Percentiles rank a stretch among this genome's conserved stretches.
Conservation (phyloP, 2,329 filamentous ascomycete species). For the Pseudogymnoascus sp. region DNA sequence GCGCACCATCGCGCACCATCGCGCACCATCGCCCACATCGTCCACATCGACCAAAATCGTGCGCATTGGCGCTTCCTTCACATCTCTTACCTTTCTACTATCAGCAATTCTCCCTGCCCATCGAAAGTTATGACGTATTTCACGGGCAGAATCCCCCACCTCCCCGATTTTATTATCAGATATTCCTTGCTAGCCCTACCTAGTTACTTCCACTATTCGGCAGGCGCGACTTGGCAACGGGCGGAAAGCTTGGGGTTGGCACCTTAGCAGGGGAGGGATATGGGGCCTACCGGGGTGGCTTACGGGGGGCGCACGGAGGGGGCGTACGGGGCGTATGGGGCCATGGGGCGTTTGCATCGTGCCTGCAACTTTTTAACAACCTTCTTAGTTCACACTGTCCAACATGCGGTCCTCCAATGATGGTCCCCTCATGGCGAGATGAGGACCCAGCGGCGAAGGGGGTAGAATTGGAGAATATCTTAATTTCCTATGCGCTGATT, state of each 20-base stretch:
- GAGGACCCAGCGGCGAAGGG: conserved; percentile 5
- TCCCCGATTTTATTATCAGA: conserved; percentile 6
- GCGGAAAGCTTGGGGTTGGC: not conserved
- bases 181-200: not conserved
- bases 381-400: not conserved
- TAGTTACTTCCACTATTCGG: not conserved
- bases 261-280: not conserved
- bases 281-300: not conserved
- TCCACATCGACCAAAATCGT: not conserved
- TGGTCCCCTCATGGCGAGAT: not conserved
- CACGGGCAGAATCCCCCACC: not conserved
- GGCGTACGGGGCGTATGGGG: not conserved
- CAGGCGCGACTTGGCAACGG: not conserved
- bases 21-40: too few relatives aligned
- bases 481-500: conserved; percentile 1
- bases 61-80: not conserved
- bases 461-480: conserved; percentile 5
- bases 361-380: not conserved
- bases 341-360: not conserved
- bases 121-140: not conserved
- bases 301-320: not conserved
- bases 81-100: not conserved
- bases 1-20: too few relatives aligned
- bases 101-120: not conserved
- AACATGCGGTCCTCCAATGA: not conserved